A percentile compares a stretch with the other conserved stretches of the same genome.
phyloP scores from a whole-genome alignment of 371 early-diverging fungal genomes.

The Syncephalastrum sp. region DNA sequence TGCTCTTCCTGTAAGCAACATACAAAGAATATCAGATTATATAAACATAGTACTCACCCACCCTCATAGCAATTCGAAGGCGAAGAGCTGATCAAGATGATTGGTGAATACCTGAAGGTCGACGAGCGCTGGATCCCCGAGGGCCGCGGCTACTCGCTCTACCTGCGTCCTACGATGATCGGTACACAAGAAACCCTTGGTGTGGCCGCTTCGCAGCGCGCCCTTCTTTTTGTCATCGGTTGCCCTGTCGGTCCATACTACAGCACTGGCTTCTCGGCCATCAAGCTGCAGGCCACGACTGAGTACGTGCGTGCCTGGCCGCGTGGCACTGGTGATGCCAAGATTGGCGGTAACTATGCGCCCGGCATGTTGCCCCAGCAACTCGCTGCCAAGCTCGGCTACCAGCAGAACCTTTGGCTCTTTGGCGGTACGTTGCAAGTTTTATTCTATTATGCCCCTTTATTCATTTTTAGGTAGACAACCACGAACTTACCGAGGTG shows the following conservation, averaged over 20 bases:
- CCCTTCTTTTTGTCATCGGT: constrained; percentile 87
- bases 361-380: constrained; percentile 80
- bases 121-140: constrained; percentile 89
- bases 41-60: background rate
- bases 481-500: constrained; percentile 90
- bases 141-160: constrained; percentile 92
- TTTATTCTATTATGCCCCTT: background rate
- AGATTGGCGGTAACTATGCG: constrained; percentile 90
- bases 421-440: constrained; percentile 58
- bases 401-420: constrained; percentile 95
- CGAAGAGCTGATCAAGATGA: constrained; percentile 78
- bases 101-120: constrained; percentile 79
- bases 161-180: constrained; percentile 94
- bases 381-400: constrained; percentile 82
- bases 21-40: background rate
- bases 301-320: constrained; percentile 95
- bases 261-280: constrained; percentile 89
- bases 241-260: constrained; percentile 98
- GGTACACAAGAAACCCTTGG: constrained; percentile 86
- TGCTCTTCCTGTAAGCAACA: constrained; percentile 69
- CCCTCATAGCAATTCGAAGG: constrained; percentile 68
- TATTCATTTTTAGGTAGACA: constrained; percentile 20
- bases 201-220: constrained; percentile 69
- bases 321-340: constrained; percentile 92
- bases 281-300: constrained; percentile 81